Conservation (phyloP, 208 protist genomes). For the Wallacemonas sp. region DNA sequence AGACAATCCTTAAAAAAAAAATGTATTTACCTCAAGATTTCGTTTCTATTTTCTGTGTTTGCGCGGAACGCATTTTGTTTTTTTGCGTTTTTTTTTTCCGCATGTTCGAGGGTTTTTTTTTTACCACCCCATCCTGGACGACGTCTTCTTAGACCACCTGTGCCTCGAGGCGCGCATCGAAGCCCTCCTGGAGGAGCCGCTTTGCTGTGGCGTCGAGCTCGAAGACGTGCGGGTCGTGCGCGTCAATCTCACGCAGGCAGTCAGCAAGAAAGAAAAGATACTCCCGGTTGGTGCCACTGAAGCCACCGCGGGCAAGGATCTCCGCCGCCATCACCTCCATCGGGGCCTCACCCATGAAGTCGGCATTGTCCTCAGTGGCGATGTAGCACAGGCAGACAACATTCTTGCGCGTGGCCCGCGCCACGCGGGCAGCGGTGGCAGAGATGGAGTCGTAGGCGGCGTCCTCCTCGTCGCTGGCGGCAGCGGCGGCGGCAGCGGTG, state of each 20-base stretch:
- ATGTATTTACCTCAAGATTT: too few species aligned
- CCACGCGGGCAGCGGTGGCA: background rate
- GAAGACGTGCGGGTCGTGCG: constrained; percentile 71
- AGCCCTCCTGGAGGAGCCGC: constrained; percentile 30
- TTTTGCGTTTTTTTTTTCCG: too few species aligned
- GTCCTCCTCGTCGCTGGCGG: background rate
- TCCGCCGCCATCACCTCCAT: constrained; percentile 66
- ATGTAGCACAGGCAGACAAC: constrained; percentile 76
- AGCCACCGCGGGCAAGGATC: constrained; percentile 53
- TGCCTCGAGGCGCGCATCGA: constrained; percentile 1
- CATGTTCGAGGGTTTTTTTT: too few species aligned
- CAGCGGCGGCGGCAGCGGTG: too few species aligned
- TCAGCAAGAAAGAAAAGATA: constrained; percentile 73
- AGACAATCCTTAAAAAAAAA: too few species aligned
- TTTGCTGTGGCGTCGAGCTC: constrained; percentile 48
- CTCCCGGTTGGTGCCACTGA: constrained; percentile 72
- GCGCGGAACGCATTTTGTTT: too few species aligned
- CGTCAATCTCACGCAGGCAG: constrained; percentile 51
- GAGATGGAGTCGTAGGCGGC: background rate
- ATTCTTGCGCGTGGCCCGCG: constrained; percentile 14
- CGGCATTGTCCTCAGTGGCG: constrained; percentile 60
- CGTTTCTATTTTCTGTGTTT: too few species aligned
- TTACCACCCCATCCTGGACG: too few species aligned
- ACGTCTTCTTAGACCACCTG: too few species aligned
- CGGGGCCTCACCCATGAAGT: constrained; percentile 62